Evolutionary conservation across 768 basidiomycete genomes (phyloP), one percentile per base, ranked within the genome.

Genomic region (Boletus rubroflammeus): DNA sequence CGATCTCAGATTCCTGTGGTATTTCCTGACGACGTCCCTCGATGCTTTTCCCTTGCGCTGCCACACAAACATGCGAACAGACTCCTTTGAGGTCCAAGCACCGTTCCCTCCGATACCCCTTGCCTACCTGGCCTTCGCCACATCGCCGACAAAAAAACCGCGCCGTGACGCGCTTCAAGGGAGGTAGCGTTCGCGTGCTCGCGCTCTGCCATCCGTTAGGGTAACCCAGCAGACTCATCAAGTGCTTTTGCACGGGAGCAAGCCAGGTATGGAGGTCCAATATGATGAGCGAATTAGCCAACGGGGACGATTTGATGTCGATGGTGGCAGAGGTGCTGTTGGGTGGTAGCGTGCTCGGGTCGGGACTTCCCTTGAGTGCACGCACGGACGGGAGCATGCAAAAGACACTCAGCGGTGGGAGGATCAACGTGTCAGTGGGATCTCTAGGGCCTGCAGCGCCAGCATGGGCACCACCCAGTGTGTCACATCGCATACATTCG

Each of bases 81-180:
- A 78, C 85, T 3, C 75, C 80, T 10, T 67, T 70, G 54, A 85
- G 84, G 61, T 83, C 79, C 47, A 89, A 67, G 60, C 81, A 80
- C 28, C 59, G 72, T 38, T 78, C 75, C 23, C 67, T 69, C 31
- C 61, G 66, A 57, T 76, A 73, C 36, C 62, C 64, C 32, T 53
- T 60, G 5, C 64, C 66, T 1, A 76, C 67, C 9, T 65, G 71
- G 13, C 73, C 66, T 58, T 64, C 54, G 4, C 61, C 62, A 61
- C 88, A 90, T 36, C 61, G 59, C 51, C 67, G 76, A 63, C 88
- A 90, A 26, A 70, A 65, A 67, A 86, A 89, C 23, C 81, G 69
- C 0, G 84, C 83, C 5, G 80, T 81, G 14, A 84, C 53, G 40
- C 85, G 74, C 45, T 85, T 77, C 17, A 79, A 77, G 0, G 85